Conservation (phyloP, 164 flowering plant genomes). For the Stephania yunnanensis region DNA sequence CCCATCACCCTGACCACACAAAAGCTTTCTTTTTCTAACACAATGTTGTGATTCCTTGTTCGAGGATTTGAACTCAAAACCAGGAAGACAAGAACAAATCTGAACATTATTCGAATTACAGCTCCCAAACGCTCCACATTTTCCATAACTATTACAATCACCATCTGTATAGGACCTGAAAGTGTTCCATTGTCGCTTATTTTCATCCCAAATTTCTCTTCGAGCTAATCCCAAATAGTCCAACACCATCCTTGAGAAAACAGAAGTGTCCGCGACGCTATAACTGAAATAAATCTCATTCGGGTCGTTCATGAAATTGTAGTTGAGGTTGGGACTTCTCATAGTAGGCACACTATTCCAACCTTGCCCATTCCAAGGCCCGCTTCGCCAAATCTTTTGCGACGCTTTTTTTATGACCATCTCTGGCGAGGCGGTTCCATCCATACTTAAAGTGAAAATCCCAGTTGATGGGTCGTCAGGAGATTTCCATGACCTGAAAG, state of each 20-base stretch:
- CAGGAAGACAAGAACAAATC: slow-evolving; percentile 3
- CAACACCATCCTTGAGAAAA: slow-evolving; percentile 5
- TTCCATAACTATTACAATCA: slow-evolving; percentile 12
- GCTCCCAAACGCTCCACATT: too few species aligned
- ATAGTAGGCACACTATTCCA: slow-evolving; percentile 24
- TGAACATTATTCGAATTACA: background rate
- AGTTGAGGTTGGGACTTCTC: slow-evolving; percentile 1
- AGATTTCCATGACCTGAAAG: too few species aligned
- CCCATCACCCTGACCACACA: background rate
- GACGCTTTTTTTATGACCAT: too few species aligned
- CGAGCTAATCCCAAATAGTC: slow-evolving; percentile 9
- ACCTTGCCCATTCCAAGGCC: slow-evolving; percentile 38
- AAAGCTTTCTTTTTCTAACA: slow-evolving; percentile 18
- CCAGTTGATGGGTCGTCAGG: too few species aligned
- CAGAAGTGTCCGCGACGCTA: slow-evolving; percentile 2
- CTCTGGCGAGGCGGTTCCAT: too few species aligned
- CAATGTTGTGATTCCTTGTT: slow-evolving; percentile 37
- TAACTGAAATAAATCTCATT: slow-evolving; percentile 9
- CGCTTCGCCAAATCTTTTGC: slow-evolving; percentile 18
- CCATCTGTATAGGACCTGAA: slow-evolving; percentile 9
- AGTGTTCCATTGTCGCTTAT: slow-evolving; percentile 13
- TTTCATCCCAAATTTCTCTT: slow-evolving; percentile 4
- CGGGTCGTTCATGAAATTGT: background rate
- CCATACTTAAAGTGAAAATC: too few species aligned
- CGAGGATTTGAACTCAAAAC: background rate